Conservation (phyloP, 2,329 filamentous ascomycete genomes). For the Cordyceps cateniannulata region DNA sequence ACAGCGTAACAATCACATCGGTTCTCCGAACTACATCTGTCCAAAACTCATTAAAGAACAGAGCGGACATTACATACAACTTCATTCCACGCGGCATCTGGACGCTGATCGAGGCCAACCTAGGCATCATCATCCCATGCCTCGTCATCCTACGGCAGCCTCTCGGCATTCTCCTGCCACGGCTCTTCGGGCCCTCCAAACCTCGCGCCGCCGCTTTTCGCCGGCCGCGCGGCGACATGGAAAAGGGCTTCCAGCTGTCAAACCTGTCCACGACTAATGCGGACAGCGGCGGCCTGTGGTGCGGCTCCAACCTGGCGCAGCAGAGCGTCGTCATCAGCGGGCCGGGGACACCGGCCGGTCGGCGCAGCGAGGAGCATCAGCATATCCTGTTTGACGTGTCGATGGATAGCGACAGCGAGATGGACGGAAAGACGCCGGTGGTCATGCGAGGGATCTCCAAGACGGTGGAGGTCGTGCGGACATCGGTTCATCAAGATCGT, state of each 20-base stretch:
- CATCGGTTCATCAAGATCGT: constrained; percentile 8
- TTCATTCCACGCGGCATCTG: constrained; percentile 23
- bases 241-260: not conserved
- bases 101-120: constrained; percentile 32
- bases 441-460: constrained; percentile 1
- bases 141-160: constrained; percentile 23
- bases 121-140: constrained; percentile 32
- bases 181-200: constrained; percentile 14
- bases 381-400: not conserved
- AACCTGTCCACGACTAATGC: not conserved
- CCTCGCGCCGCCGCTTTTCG: not conserved
- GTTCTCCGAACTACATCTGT: constrained; percentile 32
- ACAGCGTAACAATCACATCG: constrained; percentile 27
- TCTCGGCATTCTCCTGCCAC: constrained; percentile 15
- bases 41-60: constrained; percentile 24
- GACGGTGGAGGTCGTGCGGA: constrained; percentile 2
- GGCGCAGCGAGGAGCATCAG: constrained; percentile 3
- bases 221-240: not conserved
- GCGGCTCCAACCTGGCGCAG: constrained; percentile 6
- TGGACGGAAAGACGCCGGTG: not conserved
- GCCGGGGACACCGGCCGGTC: not conserved
- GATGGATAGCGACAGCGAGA: constrained; percentile 4
- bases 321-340: constrained; percentile 10
- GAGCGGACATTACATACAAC: constrained; percentile 24
- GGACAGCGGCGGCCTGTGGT: not conserved